Base-by-base conservation (phyloP, 2,329 filamentous ascomycete species). In the Penicillium brasilianum region DNA sequence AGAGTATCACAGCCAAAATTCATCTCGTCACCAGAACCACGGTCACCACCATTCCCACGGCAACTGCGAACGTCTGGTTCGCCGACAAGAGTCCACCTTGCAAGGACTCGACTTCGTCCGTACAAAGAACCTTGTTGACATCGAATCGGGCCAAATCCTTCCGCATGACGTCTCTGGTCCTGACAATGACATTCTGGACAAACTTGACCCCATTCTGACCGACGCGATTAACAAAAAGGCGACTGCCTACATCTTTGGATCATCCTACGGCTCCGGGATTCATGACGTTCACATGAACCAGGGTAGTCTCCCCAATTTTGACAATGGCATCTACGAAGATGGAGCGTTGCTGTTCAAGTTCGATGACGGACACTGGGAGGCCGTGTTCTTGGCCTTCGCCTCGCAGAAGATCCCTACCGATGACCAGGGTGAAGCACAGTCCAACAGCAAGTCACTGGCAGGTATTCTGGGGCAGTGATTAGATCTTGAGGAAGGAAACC, bases 231-330 rank as follows among this genome's bases (percentile, higher is more conserved):
- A 67, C 36, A 51, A 71, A 16, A 72, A 76, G 39, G 76, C 77
- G 3, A 74, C 71, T 11, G 70, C 77, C 44, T 80, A 77, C 61
- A 66, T 80, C 20, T 80, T 71, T 53, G 77, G 77, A 7, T 72
- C 71, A n/a, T 70, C 74, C 20, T 78, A 73, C 60, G 66, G 65
- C 18, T 65, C 70, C 18, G 76, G 76, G 1, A 76, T 78, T 37
- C 74, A 79, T 62, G 76, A 79, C 56, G 69, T 79, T 10, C 78
- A 80, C 61, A 78, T 78, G 75, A 78, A 78, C 52, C 77, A 78
- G 63, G 76, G 76, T 43, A 78, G 74, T 62, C 18, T 58, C 22
- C 62, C 66, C 20, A 66, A 66, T 8, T 76, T 67, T 30, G 71
- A 74, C 46, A 79, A 80, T 60, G 75, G 72, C 20, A 72, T 73